Base-by-base conservation (phyloP, 345 rosid genomes). In the Heritiera littoralis region DNA sequence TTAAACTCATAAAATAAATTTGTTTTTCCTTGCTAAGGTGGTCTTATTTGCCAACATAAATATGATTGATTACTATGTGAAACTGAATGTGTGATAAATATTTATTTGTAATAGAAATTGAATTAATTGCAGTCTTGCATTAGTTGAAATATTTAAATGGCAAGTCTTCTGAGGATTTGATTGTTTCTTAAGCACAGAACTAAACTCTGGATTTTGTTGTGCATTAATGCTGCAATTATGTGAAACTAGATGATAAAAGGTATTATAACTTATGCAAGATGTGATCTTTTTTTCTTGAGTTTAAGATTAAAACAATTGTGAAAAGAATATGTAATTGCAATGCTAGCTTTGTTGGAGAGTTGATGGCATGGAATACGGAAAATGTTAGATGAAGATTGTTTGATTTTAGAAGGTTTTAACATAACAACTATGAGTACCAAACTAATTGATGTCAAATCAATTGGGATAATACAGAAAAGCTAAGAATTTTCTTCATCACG, bases 361-460 rank as follows among this genome's bases (percentile, higher is more conserved):
- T 15, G 11, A 65, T 35, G 69, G 69, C 46, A 7, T 65, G 2
- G 69, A 38, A 38, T 35, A 35, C 45, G 15, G 69, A 65, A 64
- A 65, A 20, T 28, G 15, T n/a, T 69, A 46, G 55, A 48, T 45
- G 38, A 46, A 48, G 10, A 69, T 69, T 23, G 30, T 65, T 35
- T 65, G 69, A 32, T 63, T 8, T 65, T 45, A 38, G 45, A 40
- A 35, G 46, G 23, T 35, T 17, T 48, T 69, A 69, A 48, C 38
- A 13, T 68, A 46, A 48, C 56, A 12, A 69, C 43, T 41, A 23
- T 3, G 38, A 35, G 3, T 35, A 35, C 3, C 38, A 35, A 35
- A 35, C 56, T 46, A 46, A 17, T 46, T 23, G 32, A 68, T 70
- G 56, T 23, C 74, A 70, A 67, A n/a, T 67, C 72, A 67, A 67